phyloP scores from a whole-genome alignment of 1,284 basidiomycete genomes.

The Cutaneotrichosporon spelunceum region DNA sequence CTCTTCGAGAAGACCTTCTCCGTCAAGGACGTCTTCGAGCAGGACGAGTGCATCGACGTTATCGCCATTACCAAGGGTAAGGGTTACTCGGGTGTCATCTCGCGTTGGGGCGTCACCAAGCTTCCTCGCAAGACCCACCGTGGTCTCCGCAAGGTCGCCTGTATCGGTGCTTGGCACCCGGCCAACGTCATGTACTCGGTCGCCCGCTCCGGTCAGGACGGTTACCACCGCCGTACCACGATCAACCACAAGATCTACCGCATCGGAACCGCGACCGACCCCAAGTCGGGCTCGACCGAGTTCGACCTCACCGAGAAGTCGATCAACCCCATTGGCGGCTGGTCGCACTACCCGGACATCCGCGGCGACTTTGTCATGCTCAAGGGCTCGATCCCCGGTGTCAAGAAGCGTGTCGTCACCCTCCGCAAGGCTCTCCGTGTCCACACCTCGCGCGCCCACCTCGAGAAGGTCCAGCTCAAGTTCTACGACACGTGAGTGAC shows the following conservation, averaged over 20 bases:
- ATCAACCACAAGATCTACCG: slow-evolving; percentile 85
- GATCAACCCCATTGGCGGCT: slow-evolving; percentile 98
- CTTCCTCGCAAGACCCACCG: slow-evolving; percentile 98
- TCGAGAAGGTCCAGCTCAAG: slow-evolving; percentile 87
- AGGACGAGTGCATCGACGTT: slow-evolving; percentile 94
- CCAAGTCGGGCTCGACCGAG: slow-evolving; percentile 86
- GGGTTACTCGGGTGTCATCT: slow-evolving; percentile 99
- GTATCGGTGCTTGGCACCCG: slow-evolving; percentile 99
- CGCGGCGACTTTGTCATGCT: slow-evolving; percentile 98
- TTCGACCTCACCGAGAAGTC: slow-evolving; percentile 88
- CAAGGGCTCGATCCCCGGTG: slow-evolving; percentile 90
- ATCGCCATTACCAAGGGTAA: slow-evolving; percentile 99
- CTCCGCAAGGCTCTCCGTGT: slow-evolving; percentile 44
- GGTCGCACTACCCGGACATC: slow-evolving; percentile 95
- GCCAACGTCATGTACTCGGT: slow-evolving; percentile 99
- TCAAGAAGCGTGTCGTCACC: slow-evolving; percentile 84
- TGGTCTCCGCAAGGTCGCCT: slow-evolving; percentile 99
- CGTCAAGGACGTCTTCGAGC: slow-evolving; percentile 82
- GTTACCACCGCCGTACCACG: slow-evolving; percentile 98
- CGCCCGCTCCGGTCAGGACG: slow-evolving; percentile 99
- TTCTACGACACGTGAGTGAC: slow-evolving; percentile 60
- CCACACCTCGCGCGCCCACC: slow-evolving; percentile 56
- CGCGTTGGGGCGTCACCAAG: slow-evolving; percentile 98
- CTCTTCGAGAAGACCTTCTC: slow-evolving; percentile 98
- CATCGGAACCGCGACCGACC: slow-evolving; percentile 76